Percentiles rank a stretch among this genome's conserved stretches.
Evolutionary conservation across 2,329 filamentous ascomycete genomes (phyloP).

Genomic region (Xylariaceae sp.): DNA sequence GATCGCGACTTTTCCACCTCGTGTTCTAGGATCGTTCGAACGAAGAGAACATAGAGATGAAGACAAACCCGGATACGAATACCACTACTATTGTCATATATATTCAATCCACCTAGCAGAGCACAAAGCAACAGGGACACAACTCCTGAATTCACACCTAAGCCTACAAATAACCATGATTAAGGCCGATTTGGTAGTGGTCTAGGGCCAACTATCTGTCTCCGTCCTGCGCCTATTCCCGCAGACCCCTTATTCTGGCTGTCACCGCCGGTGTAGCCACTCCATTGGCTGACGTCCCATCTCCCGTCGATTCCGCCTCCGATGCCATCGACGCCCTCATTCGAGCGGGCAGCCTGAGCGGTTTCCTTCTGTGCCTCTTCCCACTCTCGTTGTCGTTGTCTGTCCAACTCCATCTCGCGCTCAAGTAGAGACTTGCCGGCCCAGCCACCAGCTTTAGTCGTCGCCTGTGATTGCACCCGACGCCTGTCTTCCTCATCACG

Average conservation of each 20-base stretch:
- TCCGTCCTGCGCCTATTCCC: constrained; percentile 66
- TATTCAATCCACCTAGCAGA: no score
- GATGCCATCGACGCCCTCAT: constrained; percentile 58
- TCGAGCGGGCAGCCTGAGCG: constrained; percentile 51
- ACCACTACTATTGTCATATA: no score
- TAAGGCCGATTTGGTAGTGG: constrained; percentile 52
- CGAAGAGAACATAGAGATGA: no score
- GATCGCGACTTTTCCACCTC: no score
- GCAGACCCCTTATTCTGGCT: constrained; percentile 65
- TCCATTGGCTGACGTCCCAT: constrained; percentile 77
- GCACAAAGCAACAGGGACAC: no score
- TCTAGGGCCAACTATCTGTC: constrained; percentile 77
- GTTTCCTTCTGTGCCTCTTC: constrained; percentile 70
- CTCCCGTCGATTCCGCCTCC: constrained; percentile 65
- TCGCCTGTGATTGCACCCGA: constrained; percentile 55
- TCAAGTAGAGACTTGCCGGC: constrained; percentile 70
- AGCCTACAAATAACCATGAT: background rate
- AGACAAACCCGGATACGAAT: no score
- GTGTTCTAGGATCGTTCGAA: no score
- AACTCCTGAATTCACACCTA: background rate
- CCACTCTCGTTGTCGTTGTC: constrained; percentile 76
- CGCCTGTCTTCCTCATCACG: constrained; percentile 61
- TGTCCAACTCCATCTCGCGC: constrained; percentile 77
- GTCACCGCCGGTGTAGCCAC: constrained; percentile 72
- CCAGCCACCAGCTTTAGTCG: constrained; percentile 62